phyloP scores from a whole-genome alignment of 345 rosid species.

The Eucalyptus virginea region DNA sequence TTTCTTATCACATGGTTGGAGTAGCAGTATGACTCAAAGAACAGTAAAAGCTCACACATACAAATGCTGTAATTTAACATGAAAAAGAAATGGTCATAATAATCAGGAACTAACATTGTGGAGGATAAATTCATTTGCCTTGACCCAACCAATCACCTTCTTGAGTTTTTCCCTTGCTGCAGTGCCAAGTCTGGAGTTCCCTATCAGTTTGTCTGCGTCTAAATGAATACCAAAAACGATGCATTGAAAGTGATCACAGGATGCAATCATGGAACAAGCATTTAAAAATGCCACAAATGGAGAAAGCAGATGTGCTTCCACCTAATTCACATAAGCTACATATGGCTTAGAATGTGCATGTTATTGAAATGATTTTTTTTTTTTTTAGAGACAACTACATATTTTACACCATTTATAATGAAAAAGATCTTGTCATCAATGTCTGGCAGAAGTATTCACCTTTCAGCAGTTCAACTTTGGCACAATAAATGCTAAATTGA shows the following conservation, averaged over 20 bases:
- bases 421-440: not conserved
- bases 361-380: not conserved
- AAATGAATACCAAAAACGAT: not conserved
- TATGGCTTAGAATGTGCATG: not conserved
- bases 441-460: not conserved
- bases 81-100: not conserved
- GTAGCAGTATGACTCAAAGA: not conserved
- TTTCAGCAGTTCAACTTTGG: not conserved
- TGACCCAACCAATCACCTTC: slow-evolving; percentile 39
- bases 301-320: not conserved
- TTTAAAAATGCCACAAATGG: not conserved
- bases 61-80: slow-evolving; percentile 1
- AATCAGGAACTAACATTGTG: not conserved
- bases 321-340: not conserved
- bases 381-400: not conserved
- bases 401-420: not conserved
- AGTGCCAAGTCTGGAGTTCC: slow-evolving; percentile 12
- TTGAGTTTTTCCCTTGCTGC: slow-evolving; percentile 20
- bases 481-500: not conserved
- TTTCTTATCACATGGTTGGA: not conserved
- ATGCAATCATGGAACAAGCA: not conserved
- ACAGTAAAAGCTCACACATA: not conserved
- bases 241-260: not conserved
- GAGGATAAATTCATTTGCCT: slow-evolving; percentile 7
- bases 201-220: slow-evolving; percentile 20